Percentiles rank a stretch among this genome's conserved stretches.
These are phyloP conservation scores for Phellopilus nigrolimitatus DNA, from an alignment of 1,284 basidiomycete genomes.

Conservation along the genomic window DNA sequence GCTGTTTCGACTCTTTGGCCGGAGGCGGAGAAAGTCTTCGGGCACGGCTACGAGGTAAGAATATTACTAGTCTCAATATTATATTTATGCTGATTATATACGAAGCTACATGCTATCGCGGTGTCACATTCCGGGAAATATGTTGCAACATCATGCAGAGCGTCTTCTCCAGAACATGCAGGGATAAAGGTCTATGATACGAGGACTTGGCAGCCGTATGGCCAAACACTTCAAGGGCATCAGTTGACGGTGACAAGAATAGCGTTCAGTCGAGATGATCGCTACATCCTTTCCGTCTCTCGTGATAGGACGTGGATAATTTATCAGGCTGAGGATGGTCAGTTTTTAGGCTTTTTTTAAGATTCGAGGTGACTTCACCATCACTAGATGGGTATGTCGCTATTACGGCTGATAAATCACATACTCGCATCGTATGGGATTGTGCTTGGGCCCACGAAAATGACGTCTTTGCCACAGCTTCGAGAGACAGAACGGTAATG, in stretches of 20 bases:
- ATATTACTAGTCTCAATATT: conserved; percentile 12
- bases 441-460: conserved; percentile 76
- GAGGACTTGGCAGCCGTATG: conserved; percentile 62
- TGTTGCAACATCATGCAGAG: conserved; percentile 91
- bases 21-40: conserved; percentile 95
- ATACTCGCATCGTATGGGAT: conserved; percentile 95
- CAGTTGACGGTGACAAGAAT: conserved; percentile 87
- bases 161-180: conserved; percentile 85
- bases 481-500: conserved; percentile 89
- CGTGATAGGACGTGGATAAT: conserved; percentile 91
- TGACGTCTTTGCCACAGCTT: conserved; percentile 85
- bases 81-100: conserved; percentile 3
- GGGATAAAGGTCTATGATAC: conserved; percentile 83
- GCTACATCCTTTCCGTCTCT: conserved; percentile 76
- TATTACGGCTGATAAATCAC: conserved; percentile 73
- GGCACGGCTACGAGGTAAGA: conserved; percentile 91
- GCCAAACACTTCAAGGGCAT: conserved; percentile 77
- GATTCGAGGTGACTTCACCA: neutral
- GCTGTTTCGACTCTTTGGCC: conserved; percentile 91
- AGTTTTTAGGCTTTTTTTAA: neutral
- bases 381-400: conserved; percentile 54
- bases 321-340: conserved; percentile 43
- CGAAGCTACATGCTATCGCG: conserved; percentile 71
- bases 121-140: conserved; percentile 65
- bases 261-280: conserved; percentile 83